Evolutionary conservation across 2,329 filamentous ascomycete genomes (phyloP), one percentile per base, ranked within the genome.

Genomic region (Helotiales sp.): DNA sequence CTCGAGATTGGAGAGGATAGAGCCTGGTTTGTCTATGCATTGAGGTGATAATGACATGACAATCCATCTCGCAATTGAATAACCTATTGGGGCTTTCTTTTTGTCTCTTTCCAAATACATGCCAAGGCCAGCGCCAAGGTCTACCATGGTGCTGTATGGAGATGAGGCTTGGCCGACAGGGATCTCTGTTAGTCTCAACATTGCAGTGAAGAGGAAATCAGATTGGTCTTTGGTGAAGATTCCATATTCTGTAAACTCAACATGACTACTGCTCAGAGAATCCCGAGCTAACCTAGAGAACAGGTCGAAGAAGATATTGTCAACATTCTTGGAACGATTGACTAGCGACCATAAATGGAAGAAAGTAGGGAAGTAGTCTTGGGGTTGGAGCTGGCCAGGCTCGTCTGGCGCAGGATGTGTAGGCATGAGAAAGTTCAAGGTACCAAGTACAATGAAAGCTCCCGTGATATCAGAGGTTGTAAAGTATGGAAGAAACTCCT

Each of bases 311-410:
- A 96, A 93, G 62, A 89, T 88, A 57, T 90, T 84, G 73, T 99
- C 95, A 60, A 95, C 89, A 3, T 86, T 82, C 73, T 91, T 95
- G 1, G 93, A 98, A 52, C 96, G 83, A 66, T 91, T 95, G 64
- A 98, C 86, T 40, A 98, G 80, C 1, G 93, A 95, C 95, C 95
- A 99, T 1, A 98, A 76, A 73, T 99, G 95, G 78, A 99, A 99
- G 67, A 96, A 88, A 0, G 93, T 96, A 2, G 95, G 95, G 33
- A 98, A 77, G 69, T 96, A 93, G 69, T 93, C 87, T 64, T 93
- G 88, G 0, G 95, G 93, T 66, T 92, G 87, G n/a, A 96, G 84
- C 66, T 92, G 85, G 30, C 81, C 79, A 66, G 89, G 84, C 29
- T 85, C 85, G 25, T 85, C 81, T 3, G 91, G 89, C 2, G 89